Conservation (phyloP, 1,284 basidiomycete species). For the Peniophora sp. region DNA sequence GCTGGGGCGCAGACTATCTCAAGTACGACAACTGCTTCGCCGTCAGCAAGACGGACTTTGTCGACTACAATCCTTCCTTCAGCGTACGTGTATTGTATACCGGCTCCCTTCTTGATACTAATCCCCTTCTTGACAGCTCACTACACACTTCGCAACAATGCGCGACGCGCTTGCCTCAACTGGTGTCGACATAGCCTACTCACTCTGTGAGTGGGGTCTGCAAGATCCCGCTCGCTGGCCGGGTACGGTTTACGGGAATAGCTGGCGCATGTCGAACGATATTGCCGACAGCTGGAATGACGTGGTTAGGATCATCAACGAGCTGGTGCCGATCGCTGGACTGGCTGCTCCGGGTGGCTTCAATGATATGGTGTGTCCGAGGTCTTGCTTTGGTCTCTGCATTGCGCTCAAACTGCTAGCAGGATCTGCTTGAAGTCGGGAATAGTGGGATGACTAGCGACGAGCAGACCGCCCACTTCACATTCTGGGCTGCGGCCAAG, state of each 20-base stretch:
- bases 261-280: slow-evolving; percentile 44
- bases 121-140: slow-evolving; percentile 14
- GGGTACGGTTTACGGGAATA: slow-evolving; percentile 31
- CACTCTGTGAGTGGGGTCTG: slow-evolving; percentile 49
- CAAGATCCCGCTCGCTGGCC: slow-evolving; percentile 40
- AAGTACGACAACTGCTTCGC: slow-evolving; percentile 41
- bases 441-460: slow-evolving; percentile 31
- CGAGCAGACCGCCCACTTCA: slow-evolving; percentile 42
- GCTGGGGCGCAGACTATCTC: slow-evolving; percentile 42
- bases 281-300: slow-evolving; percentile 39
- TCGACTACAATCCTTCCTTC: slow-evolving; percentile 28
- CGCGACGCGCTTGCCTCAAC: slow-evolving; percentile 38
- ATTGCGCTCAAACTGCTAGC: not conserved
- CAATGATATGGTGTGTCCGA: slow-evolving; percentile 29
- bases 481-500: slow-evolving; percentile 39
- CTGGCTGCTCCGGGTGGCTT: slow-evolving; percentile 36
- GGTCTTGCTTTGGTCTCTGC: not conserved
- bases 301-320: slow-evolving; percentile 40
- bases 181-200: slow-evolving; percentile 40
- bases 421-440: slow-evolving; percentile 39
- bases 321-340: slow-evolving; percentile 38
- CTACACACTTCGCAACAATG: slow-evolving; percentile 39
- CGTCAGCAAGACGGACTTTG: slow-evolving; percentile 35
- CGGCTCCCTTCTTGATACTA: not conserved
- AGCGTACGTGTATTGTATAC: not conserved